phyloP scores from a whole-genome alignment of 495 filamentous ascomycete species.

The Penicillium crystallinum region DNA sequence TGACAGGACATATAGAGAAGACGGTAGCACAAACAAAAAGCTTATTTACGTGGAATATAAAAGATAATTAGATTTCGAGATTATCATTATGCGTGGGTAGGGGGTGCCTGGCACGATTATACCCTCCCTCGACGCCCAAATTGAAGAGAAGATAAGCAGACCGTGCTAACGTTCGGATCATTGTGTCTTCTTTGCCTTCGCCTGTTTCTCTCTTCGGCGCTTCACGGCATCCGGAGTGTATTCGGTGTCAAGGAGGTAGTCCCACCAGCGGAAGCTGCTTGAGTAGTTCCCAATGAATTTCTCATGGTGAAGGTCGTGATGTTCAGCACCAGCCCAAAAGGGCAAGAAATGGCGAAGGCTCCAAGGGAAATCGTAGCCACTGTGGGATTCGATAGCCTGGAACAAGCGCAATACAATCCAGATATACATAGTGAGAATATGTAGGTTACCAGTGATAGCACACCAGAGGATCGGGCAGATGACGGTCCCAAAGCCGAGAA shows the following conservation, averaged over 20 bases:
- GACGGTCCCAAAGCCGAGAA: conserved; percentile 87
- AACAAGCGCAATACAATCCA: conserved; percentile 93
- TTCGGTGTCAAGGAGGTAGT: conserved; percentile 89
- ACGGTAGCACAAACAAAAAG: too few species aligned
- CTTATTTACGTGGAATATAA: too few species aligned
- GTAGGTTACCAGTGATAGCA: conserved; percentile 74
- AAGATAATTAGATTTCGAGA: too few species aligned
- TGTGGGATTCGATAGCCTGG: conserved; percentile 97
- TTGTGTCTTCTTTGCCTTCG: conserved; percentile 51
- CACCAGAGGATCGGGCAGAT: conserved; percentile 81
- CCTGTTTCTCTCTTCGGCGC: conserved; percentile 74
- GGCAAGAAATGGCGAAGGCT: conserved; percentile 90
- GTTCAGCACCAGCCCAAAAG: conserved; percentile 96
- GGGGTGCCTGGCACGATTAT: too few species aligned
- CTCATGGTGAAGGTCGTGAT: conserved; percentile 96
- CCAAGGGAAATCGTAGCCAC: conserved; percentile 97
- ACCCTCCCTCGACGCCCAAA: too few species aligned
- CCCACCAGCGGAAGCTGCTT: conserved; percentile 99
- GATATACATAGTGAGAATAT: conserved; percentile 95
- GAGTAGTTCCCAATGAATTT: conserved; percentile 96
- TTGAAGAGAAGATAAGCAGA: too few species aligned
- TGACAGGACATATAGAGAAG: too few species aligned
- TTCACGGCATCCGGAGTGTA: conserved; percentile 81
- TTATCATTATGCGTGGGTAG: too few species aligned
- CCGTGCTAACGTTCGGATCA: too few species aligned